Percentiles rank a stretch among this genome's conserved stretches.
phyloP scores from a whole-genome alignment of 805 yeast species.

The Wickerhamomyces alni region DNA sequence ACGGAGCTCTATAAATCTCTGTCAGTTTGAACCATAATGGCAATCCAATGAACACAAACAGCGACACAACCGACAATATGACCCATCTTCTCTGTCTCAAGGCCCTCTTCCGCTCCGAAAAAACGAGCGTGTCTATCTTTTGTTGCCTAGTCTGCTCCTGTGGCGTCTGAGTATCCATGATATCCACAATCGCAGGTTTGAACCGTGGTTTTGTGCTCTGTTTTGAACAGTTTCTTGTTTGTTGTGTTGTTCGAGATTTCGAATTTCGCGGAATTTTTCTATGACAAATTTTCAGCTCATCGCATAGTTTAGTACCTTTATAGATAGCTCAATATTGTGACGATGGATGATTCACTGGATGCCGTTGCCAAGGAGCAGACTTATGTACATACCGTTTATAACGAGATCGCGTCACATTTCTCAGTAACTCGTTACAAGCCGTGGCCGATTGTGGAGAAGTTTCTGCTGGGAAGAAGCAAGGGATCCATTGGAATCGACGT shows the following conservation, averaged over 20 bases:
- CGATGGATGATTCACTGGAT: constrained; percentile 25
- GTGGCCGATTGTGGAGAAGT: constrained; percentile 90
- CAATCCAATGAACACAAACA: constrained; percentile 31
- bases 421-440: constrained; percentile 92
- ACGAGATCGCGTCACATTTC: constrained; percentile 88
- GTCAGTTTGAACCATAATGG: constrained; percentile 38
- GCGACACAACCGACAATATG: constrained; percentile 13
- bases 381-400: constrained; percentile 88
- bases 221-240: too few relatives aligned
- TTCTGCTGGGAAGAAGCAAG: constrained; percentile 39
- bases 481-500: constrained; percentile 83
- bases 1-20: constrained; percentile 34
- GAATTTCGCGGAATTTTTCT: neutral
- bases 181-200: too few relatives aligned
- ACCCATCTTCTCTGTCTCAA: constrained; percentile 19
- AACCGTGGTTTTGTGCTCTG: too few relatives aligned
- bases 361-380: constrained; percentile 62
- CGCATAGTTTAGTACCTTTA: too few relatives aligned
- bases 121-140: constrained; percentile 6
- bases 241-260: neutral
- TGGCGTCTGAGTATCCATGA: too few relatives aligned
- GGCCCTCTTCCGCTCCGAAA: constrained; percentile 16
- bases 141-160: neutral
- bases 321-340: too few relatives aligned
- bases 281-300: neutral